Evolutionary conservation across 2,329 filamentous ascomycete species (phyloP).

Genomic region (Alternaria sp.): DNA sequence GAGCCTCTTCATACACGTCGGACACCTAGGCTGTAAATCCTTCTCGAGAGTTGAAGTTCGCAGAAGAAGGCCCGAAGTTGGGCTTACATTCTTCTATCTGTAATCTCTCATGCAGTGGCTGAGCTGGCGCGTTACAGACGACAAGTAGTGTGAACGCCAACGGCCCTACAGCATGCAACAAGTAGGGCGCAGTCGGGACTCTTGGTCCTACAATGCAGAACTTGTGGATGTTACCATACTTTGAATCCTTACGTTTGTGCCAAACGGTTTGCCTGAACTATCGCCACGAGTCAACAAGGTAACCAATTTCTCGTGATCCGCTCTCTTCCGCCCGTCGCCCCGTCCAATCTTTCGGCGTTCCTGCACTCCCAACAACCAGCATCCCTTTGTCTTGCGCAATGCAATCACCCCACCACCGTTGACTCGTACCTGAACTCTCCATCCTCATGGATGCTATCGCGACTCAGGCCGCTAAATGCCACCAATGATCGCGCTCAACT

Average conservation of each 20-base stretch:
- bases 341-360: background rate
- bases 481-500: slow-evolving; percentile 3
- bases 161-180: background rate
- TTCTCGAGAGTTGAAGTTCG: background rate
- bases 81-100: background rate
- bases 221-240: background rate
- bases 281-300: background rate
- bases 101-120: background rate
- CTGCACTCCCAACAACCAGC: background rate
- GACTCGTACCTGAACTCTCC: background rate
- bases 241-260: background rate
- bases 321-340: background rate
- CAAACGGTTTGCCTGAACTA: background rate
- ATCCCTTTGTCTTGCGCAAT: background rate
- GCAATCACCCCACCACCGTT: background rate
- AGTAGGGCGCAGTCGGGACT: background rate
- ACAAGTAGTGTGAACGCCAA: background rate
- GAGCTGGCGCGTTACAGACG: background rate
- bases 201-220: background rate
- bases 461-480: slow-evolving; percentile 4
- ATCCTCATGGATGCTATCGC: background rate
- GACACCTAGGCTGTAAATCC: background rate
- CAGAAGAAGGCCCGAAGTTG: slow-evolving; percentile 1
- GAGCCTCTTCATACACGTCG: background rate
- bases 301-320: background rate